Percentiles rank a stretch among this genome's conserved stretches.
These are phyloP conservation scores for Xerocomellus dryophilus DNA, from an alignment of 768 basidiomycete species.

Conservation along the genomic window DNA sequence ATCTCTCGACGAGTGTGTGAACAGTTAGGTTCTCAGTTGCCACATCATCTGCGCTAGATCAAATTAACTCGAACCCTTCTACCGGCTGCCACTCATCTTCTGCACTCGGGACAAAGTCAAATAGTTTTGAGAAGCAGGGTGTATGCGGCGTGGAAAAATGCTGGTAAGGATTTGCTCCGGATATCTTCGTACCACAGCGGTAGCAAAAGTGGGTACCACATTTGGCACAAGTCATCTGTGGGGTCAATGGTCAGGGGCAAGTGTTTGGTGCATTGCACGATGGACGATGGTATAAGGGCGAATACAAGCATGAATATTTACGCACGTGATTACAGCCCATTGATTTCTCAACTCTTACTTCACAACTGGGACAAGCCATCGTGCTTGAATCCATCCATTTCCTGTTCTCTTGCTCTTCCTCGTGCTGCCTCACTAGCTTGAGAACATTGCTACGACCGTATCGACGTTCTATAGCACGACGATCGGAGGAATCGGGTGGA, in stretches of 20 bases:
- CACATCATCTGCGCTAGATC: background rate
- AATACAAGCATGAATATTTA: constrained; percentile 1
- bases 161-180: constrained; percentile 51
- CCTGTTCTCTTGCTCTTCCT: constrained; percentile 74
- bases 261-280: constrained; percentile 1
- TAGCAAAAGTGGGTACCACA: constrained; percentile 82
- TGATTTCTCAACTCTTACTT: constrained; percentile 69
- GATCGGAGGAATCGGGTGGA: constrained; percentile 48
- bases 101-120: constrained; percentile 45
- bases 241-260: constrained; percentile 1
- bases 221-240: constrained; percentile 74
- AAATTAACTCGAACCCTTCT: constrained; percentile 36
- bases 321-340: constrained; percentile 87
- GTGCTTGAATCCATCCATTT: constrained; percentile 71
- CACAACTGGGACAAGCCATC: constrained; percentile 71
- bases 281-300: background rate
- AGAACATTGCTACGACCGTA: constrained; percentile 62
- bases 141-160: constrained; percentile 61
- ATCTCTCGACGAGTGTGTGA: background rate
- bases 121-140: constrained; percentile 62
- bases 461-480: constrained; percentile 53
- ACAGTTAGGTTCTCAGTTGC: background rate
- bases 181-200: constrained; percentile 60
- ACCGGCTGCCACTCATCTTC: constrained; percentile 49
- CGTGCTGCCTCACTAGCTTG: constrained; percentile 56